Conservation (phyloP, 108 stramenopile species). For the Cylindrotheca closterium region DNA sequence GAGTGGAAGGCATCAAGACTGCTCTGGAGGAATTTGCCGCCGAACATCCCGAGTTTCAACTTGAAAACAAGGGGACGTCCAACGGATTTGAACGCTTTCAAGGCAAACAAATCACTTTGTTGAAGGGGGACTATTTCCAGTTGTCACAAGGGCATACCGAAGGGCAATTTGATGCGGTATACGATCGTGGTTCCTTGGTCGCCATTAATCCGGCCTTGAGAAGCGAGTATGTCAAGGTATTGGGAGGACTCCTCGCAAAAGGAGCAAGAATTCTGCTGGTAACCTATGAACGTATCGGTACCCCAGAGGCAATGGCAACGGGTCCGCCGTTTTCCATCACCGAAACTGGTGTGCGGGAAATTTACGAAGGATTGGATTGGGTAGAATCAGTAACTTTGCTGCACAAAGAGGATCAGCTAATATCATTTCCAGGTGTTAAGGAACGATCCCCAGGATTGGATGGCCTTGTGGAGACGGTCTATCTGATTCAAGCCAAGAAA, state of each 20-base stretch:
- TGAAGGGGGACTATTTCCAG: slow-evolving; percentile 70
- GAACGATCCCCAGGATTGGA: slow-evolving; percentile 42
- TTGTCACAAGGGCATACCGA: slow-evolving; percentile 19
- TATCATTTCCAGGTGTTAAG: slow-evolving; percentile 27
- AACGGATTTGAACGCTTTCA: slow-evolving; percentile 36
- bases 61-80: no score
- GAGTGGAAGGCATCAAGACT: slow-evolving; percentile 70
- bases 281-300: slow-evolving; percentile 51
- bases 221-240: slow-evolving; percentile 49
- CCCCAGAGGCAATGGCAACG: slow-evolving; percentile 34
- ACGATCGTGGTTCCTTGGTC: slow-evolving; percentile 79
- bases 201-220: slow-evolving; percentile 71
- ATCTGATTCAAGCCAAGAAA: slow-evolving; percentile 26
- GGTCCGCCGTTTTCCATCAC: slow-evolving; percentile 72
- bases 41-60: slow-evolving; percentile 60
- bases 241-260: slow-evolving; percentile 51
- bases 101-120: slow-evolving; percentile 56
- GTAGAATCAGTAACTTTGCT: slow-evolving; percentile 54
- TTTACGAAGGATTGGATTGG: slow-evolving; percentile 49
- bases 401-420: slow-evolving; percentile 50
- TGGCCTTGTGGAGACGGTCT: slow-evolving; percentile 20
- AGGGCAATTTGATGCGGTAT: slow-evolving; percentile 64
- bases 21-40: slow-evolving; percentile 70
- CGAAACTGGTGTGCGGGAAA: slow-evolving; percentile 41
- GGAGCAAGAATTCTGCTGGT: slow-evolving; percentile 66